These are phyloP conservation scores for Tympanopsis confertula DNA, from an alignment of 2,329 filamentous ascomycete genomes.

Conservation along the genomic window DNA sequence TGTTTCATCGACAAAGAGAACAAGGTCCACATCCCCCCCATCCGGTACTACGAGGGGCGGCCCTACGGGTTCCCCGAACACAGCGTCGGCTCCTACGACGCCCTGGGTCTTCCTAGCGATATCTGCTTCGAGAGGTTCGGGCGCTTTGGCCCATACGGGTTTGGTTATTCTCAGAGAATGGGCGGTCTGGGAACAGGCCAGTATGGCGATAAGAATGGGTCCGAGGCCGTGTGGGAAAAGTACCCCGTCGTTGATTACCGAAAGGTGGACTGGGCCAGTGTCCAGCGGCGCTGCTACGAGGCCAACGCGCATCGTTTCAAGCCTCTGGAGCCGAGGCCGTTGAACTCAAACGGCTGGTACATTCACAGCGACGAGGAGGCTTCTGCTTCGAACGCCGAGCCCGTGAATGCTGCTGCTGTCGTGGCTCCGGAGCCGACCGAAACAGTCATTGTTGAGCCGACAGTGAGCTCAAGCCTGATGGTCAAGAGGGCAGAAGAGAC, in stretches of 20 bases:
- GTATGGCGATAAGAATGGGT: constrained; percentile 70
- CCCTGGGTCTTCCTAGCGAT: constrained; percentile 68
- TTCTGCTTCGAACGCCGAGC: constrained; percentile 3
- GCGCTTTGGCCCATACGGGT: constrained; percentile 76
- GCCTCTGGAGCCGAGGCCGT: constrained; percentile 23
- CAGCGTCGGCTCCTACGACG: constrained; percentile 74
- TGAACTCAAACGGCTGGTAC: constrained; percentile 37
- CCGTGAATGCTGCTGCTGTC: too few species aligned
- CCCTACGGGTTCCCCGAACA: constrained; percentile 76
- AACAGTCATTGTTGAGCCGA: too few species aligned
- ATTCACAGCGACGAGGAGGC: constrained; percentile 14
- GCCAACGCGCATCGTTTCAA: constrained; percentile 63
- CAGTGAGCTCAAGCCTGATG: too few species aligned
- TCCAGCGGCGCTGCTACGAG: constrained; percentile 61
- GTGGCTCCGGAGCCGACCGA: too few species aligned
- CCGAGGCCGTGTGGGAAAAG: constrained; percentile 67
- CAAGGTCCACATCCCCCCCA: constrained; percentile 52
- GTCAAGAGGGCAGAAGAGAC: too few species aligned
- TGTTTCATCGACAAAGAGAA: constrained; percentile 68
- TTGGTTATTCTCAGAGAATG: constrained; percentile 68
- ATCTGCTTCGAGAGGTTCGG: constrained; percentile 91
- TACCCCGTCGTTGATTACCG: constrained; percentile 66
- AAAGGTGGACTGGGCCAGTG: constrained; percentile 66
- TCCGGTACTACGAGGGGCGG: constrained; percentile 67
- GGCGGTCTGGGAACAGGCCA: constrained; percentile 80